A percentile compares a stretch with the other conserved stretches of the same genome.
Conservation (phyloP, 2,329 filamentous ascomycete species). For the Coleophoma cylindrospora region DNA sequence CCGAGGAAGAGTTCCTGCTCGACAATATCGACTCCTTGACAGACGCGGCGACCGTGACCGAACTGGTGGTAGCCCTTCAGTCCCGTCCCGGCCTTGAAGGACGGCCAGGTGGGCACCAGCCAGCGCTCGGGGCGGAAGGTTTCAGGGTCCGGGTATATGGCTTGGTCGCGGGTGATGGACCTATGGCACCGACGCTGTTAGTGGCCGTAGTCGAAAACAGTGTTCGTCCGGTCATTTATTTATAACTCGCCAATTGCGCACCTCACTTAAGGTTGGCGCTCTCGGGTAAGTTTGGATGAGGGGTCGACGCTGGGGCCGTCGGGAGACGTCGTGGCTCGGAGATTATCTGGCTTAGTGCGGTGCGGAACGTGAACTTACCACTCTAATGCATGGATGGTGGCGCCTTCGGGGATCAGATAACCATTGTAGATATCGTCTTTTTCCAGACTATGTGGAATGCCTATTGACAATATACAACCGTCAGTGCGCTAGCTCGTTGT, state of each 20-base stretch:
- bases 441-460: constrained; percentile 46
- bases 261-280: too few species aligned
- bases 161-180: constrained; percentile 52
- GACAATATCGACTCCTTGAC: constrained; percentile 57
- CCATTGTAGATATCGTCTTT: constrained; percentile 50
- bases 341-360: background rate
- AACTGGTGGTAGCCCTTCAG: constrained; percentile 61
- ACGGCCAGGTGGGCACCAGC: constrained; percentile 57
- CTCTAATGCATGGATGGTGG: constrained; percentile 46
- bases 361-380: constrained; percentile 31
- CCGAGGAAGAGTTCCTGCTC: constrained; percentile 53
- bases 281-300: too few species aligned
- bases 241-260: too few species aligned
- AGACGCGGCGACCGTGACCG: constrained; percentile 58
- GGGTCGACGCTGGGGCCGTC: background rate
- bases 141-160: constrained; percentile 59
- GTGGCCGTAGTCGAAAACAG: too few species aligned
- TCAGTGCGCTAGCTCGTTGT: too few species aligned
- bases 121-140: constrained; percentile 58
- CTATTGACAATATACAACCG: constrained; percentile 11
- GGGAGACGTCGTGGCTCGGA: background rate
- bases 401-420: constrained; percentile 48
- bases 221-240: too few species aligned
- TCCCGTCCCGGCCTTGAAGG: constrained; percentile 53
- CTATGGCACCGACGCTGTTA: constrained; percentile 21